Conservation (phyloP, 2,329 filamentous ascomycete species). For the Xylaria arbuscula region DNA sequence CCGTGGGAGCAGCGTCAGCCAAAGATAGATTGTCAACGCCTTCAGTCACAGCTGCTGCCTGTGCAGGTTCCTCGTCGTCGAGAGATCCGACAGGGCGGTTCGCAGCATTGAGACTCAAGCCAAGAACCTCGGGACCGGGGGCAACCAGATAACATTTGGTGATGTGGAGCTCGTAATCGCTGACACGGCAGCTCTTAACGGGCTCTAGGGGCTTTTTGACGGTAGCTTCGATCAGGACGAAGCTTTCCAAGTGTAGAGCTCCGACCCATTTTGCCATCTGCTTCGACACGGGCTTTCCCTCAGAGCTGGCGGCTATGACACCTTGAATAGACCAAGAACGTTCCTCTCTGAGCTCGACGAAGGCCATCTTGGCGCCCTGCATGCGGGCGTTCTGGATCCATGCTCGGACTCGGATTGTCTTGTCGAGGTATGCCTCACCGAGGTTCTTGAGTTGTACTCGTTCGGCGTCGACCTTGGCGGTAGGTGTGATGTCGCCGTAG, state of each 20-base stretch:
- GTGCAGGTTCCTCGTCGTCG: slow-evolving; percentile 63
- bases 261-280: slow-evolving; percentile 96
- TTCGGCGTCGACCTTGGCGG: slow-evolving; percentile 67
- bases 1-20: slow-evolving; percentile 67
- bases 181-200: slow-evolving; percentile 87
- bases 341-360: slow-evolving; percentile 85
- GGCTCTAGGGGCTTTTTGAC: slow-evolving; percentile 87
- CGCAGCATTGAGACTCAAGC: slow-evolving; percentile 67
- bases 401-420: slow-evolving; percentile 79
- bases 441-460: slow-evolving; percentile 71
- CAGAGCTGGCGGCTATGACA: slow-evolving; percentile 74
- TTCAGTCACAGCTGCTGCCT: slow-evolving; percentile 48
- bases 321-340: slow-evolving; percentile 83
- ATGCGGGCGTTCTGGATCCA: slow-evolving; percentile 89
- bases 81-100: slow-evolving; percentile 68
- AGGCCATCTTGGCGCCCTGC: slow-evolving; percentile 91
- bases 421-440: slow-evolving; percentile 72
- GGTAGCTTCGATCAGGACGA: slow-evolving; percentile 81
- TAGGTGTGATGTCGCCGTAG: slow-evolving; percentile 77
- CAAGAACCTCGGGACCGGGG: slow-evolving; percentile 67
- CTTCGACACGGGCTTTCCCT: slow-evolving; percentile 73
- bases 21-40: slow-evolving; percentile 56
- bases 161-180: slow-evolving; percentile 86
- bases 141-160: slow-evolving; percentile 84
- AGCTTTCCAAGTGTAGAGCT: slow-evolving; percentile 80